A percentile compares a stretch with the other conserved stretches of the same genome.
phyloP scores from a whole-genome alignment of 192 early-diverging fungal genomes.

The Pilaira anomala region DNA sequence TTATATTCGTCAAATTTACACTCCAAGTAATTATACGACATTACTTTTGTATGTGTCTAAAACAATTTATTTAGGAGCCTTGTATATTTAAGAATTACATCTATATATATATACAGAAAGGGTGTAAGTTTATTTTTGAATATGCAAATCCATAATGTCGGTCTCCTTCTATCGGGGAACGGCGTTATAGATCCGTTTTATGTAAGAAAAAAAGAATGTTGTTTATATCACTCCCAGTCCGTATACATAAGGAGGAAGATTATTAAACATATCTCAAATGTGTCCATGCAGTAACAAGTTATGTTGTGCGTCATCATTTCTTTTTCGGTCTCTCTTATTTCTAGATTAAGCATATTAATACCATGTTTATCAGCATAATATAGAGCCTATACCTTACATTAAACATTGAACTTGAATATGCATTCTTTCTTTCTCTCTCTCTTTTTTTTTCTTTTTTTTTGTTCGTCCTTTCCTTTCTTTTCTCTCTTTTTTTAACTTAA shows the following conservation, averaged over 20 bases:
- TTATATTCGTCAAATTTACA: no score
- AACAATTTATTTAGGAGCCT: no score
- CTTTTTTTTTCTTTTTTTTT: slow-evolving; percentile 2
- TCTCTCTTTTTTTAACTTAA: slow-evolving; percentile 9
- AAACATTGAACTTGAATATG: background rate
- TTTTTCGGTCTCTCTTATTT: background rate
- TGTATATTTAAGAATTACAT: no score
- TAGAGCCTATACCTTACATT: background rate
- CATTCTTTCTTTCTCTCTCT: slow-evolving; percentile 2
- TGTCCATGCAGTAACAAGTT: slow-evolving; percentile 7
- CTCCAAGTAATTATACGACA: no score
- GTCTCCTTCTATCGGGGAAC: no score
- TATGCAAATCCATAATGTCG: no score
- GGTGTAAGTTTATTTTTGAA: no score
- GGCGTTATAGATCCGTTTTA: no score
- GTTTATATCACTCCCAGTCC: no score
- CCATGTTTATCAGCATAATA: background rate
- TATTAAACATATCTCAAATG: slow-evolving; percentile 18
- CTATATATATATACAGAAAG: no score
- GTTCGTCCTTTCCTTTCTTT: slow-evolving; percentile 11
- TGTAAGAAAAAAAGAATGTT: no score
- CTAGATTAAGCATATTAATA: background rate
- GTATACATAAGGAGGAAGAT: background rate
- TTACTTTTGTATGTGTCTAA: no score
- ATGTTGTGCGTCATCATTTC: slow-evolving; percentile 4